Evolutionary conservation across 306 rosid genomes (phyloP).

Genomic region (Dalbergia cultrata): DNA sequence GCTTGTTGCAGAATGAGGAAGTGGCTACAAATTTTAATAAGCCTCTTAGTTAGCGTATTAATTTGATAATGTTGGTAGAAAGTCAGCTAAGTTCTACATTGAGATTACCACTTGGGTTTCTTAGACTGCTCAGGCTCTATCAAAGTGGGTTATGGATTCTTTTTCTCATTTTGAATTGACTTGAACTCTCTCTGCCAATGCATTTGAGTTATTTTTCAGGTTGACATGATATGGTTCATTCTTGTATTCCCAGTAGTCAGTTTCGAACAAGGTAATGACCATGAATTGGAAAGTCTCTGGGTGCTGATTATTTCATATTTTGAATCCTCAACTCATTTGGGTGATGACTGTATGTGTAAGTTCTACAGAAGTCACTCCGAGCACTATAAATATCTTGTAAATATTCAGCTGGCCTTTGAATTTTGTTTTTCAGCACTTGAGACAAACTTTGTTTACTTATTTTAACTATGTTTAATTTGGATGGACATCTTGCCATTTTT

Average conservation of each 20-base stretch:
- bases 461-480: conserved; percentile 9
- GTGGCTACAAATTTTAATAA: not conserved
- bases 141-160: not conserved
- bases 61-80: not conserved
- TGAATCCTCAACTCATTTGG: conserved; percentile 22
- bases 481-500: not conserved
- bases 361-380: conserved; percentile 20
- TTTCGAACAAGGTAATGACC: not conserved
- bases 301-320: conserved; percentile 4
- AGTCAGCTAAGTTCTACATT: not conserved
- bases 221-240: conserved; percentile 16
- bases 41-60: conserved; percentile 17
- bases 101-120: conserved; percentile 29
- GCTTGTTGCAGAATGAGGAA: no score
- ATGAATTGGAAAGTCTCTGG: no score
- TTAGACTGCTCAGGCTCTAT: not conserved
- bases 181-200: not conserved
- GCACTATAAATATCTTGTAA: conserved; percentile 7
- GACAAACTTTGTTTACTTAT: not conserved
- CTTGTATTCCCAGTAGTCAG: not conserved
- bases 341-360: not conserved
- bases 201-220: not conserved
- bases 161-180: not conserved
- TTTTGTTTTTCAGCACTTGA: conserved; percentile 11
- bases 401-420: conserved; percentile 24